A percentile compares a stretch with the other conserved stretches of the same genome.
These are phyloP conservation scores for Globisporangium polare DNA, from an alignment of 352 stramenopile genomes.

Conservation along the genomic window DNA sequence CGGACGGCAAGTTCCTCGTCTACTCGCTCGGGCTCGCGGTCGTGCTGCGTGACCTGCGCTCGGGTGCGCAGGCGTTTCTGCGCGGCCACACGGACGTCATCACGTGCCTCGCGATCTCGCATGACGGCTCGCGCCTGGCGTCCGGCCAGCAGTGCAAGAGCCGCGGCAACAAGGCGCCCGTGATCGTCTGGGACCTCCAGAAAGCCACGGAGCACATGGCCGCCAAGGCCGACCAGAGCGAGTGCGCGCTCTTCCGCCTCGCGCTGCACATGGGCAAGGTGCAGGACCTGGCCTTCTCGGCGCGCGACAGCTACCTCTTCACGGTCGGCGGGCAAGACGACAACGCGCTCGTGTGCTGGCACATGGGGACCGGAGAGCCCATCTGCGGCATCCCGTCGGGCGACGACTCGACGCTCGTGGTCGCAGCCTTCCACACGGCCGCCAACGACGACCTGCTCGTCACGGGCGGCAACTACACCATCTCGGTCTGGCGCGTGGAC, in stretches of 20 bases:
- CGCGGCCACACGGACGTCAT: slow-evolving; percentile 92
- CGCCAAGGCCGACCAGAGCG: slow-evolving; percentile 59
- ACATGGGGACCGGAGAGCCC: slow-evolving; percentile 82
- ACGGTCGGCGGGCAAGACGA: slow-evolving; percentile 95
- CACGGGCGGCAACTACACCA: slow-evolving; percentile 93
- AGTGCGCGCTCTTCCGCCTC: slow-evolving; percentile 88
- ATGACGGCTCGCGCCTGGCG: slow-evolving; percentile 86
- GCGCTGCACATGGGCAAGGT: slow-evolving; percentile 95
- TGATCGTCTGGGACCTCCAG: slow-evolving; percentile 95
- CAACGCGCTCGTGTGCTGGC: slow-evolving; percentile 96
- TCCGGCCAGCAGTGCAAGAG: slow-evolving; percentile 90
- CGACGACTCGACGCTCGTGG: slow-evolving; percentile 88
- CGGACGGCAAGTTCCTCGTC: slow-evolving; percentile 73
- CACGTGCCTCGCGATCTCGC: slow-evolving; percentile 90
- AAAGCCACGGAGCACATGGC: slow-evolving; percentile 70
- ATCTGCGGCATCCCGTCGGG: slow-evolving; percentile 93
- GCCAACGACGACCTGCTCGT: slow-evolving; percentile 92
- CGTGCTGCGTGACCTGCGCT: slow-evolving; percentile 76
- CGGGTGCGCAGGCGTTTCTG: slow-evolving; percentile 85
- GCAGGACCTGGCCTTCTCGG: slow-evolving; percentile 91
- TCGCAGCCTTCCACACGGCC: slow-evolving; percentile 81
- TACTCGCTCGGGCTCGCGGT: slow-evolving; percentile 86
- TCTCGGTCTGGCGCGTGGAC: slow-evolving; percentile 88
- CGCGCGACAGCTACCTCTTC: slow-evolving; percentile 85
- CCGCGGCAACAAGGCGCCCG: slow-evolving; percentile 92